Evolutionary conservation across 345 rosid genomes (phyloP).

Genomic region (Boechera divaricarpa): DNA sequence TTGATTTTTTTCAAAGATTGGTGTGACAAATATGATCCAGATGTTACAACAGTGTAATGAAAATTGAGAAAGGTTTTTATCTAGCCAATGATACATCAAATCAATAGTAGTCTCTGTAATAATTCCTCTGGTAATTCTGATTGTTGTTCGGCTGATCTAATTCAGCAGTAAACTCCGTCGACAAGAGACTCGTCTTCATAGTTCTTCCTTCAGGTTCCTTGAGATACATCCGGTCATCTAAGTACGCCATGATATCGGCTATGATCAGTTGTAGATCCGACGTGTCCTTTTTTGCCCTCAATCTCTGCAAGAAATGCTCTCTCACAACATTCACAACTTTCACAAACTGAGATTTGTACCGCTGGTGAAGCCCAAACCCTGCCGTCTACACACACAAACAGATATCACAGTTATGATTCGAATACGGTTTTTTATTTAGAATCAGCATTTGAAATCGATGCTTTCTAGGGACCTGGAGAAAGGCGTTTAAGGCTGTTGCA

Average conservation of each 20-base stretch:
- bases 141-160: conserved; percentile 27
- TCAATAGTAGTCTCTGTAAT: conserved; percentile 12
- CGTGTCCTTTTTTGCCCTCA: conserved; percentile 54
- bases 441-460: background rate
- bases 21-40: background rate
- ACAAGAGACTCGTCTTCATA: conserved; percentile 52
- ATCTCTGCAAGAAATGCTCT: conserved; percentile 60
- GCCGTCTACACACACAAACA: conserved; percentile 59
- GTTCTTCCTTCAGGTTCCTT: conserved; percentile 73
- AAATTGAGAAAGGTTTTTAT: background rate
- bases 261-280: conserved; percentile 53
- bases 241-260: conserved; percentile 57
- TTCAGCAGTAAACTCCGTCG: conserved; percentile 52
- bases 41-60: conserved; percentile 11
- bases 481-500: conserved; percentile 74
- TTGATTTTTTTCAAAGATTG: background rate
- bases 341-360: conserved; percentile 71
- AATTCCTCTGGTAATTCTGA: conserved; percentile 35
- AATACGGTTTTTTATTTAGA: background rate
- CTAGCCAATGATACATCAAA: background rate
- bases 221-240: conserved; percentile 64
- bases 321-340: conserved; percentile 63
- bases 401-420: background rate
- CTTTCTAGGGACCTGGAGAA: conserved; percentile 44
- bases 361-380: conserved; percentile 68